These are phyloP conservation scores for Colletotrichum camelliae DNA, from an alignment of 2,329 filamentous ascomycete genomes.

Conservation along the genomic window DNA sequence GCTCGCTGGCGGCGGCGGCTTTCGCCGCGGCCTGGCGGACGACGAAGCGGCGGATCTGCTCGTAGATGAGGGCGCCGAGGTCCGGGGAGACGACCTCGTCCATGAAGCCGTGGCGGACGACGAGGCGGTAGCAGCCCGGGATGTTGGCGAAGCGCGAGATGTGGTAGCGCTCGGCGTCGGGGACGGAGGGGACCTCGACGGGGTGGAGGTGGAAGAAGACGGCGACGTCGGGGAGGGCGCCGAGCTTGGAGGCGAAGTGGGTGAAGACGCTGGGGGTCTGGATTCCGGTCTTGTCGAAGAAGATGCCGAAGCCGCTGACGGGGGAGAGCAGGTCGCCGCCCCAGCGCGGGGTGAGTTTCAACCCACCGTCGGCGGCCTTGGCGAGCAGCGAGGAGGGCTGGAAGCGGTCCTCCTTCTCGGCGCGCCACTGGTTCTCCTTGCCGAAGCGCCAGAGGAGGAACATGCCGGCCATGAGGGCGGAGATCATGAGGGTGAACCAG, in stretches of 20 bases:
- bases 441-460: slow-evolving; percentile 82
- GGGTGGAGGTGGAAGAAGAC: slow-evolving; percentile 78
- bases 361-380: slow-evolving; percentile 26
- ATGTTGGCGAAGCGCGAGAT: slow-evolving; percentile 50
- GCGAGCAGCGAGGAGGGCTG: slow-evolving; percentile 46
- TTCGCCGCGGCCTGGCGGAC: slow-evolving; percentile 33
- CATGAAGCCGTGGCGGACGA: slow-evolving; percentile 75
- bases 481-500: slow-evolving; percentile 77
- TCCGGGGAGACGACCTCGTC: slow-evolving; percentile 73
- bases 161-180: slow-evolving; percentile 51
- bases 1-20: slow-evolving; percentile 18
- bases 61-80: slow-evolving; percentile 63
- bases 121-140: slow-evolving; percentile 70
- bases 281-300: slow-evolving; percentile 78
- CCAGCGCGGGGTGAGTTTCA: slow-evolving; percentile 41
- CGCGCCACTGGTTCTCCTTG: slow-evolving; percentile 78
- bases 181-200: slow-evolving; percentile 62
- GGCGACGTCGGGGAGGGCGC: slow-evolving; percentile 69
- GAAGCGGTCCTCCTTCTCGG: slow-evolving; percentile 68
- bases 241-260: slow-evolving; percentile 76
- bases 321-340: slow-evolving; percentile 48
- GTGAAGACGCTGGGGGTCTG: slow-evolving; percentile 71
- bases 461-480: slow-evolving; percentile 64
- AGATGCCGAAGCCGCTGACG: slow-evolving; percentile 69
- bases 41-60: slow-evolving; percentile 60